Evolutionary conservation across 2,329 filamentous ascomycete species (phyloP).

Genomic region (Ophiostoma himal-ulmi): DNA sequence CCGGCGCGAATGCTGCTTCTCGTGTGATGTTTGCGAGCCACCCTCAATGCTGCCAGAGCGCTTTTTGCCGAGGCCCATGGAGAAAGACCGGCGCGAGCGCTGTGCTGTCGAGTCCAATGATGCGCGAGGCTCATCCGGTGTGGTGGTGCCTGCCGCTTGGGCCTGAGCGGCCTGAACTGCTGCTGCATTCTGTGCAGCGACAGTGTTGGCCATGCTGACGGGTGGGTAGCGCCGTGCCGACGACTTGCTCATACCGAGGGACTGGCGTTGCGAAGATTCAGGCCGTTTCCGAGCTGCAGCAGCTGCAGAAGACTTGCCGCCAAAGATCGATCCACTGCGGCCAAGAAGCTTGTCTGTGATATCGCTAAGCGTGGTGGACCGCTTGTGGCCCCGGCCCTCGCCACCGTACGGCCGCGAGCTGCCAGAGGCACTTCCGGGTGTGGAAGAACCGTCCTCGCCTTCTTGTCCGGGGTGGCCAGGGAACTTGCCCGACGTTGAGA

Average conservation of each 20-base stretch:
- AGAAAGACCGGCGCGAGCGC: conserved; percentile 62
- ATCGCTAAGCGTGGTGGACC: conserved; percentile 71
- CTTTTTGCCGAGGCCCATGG: conserved; percentile 64
- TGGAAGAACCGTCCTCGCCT: conserved; percentile 35
- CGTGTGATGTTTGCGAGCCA: conserved; percentile 48
- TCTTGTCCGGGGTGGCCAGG: conserved; percentile 45
- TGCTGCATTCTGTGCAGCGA: conserved; percentile 5
- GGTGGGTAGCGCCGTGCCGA: conserved; percentile 67
- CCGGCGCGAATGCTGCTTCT: conserved; percentile 52
- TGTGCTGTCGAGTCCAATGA: conserved; percentile 60
- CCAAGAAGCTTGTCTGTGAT: conserved; percentile 81
- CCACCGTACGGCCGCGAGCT: conserved; percentile 30
- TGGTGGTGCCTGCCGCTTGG: neutral
- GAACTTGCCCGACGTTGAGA: conserved; percentile 55
- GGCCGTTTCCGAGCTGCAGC: conserved; percentile 41
- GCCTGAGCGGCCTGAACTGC: conserved; percentile 35
- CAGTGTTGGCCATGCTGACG: conserved; percentile 68
- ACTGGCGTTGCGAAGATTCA: conserved; percentile 30
- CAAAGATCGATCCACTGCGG: conserved; percentile 74
- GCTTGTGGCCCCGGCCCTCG: conserved; percentile 54
- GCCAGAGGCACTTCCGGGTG: neutral
- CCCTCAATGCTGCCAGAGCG: conserved; percentile 58
- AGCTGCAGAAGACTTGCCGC: conserved; percentile 36
- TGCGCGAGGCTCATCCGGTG: conserved; percentile 40
- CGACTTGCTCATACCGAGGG: conserved; percentile 41